These are phyloP conservation scores for Ulmus americana DNA, from an alignment of 331 rosid species.

Conservation along the genomic window DNA sequence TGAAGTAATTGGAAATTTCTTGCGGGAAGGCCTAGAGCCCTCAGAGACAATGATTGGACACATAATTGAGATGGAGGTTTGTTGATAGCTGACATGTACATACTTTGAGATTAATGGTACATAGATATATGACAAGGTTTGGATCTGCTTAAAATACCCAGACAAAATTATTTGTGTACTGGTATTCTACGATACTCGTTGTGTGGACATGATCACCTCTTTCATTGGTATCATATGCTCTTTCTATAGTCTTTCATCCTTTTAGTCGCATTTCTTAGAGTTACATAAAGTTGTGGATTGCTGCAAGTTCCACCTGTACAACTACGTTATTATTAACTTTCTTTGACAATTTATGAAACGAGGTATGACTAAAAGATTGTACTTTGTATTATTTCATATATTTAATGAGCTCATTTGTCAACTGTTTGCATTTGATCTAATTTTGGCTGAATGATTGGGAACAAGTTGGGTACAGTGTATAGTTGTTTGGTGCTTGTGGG, in stretches of 20 bases:
- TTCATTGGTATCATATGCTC: not conserved
- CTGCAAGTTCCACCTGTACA: too few relatives aligned
- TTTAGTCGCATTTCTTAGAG: too few relatives aligned
- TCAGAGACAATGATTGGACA: slow-evolving; percentile 86
- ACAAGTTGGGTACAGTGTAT: not conserved
- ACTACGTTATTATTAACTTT: too few relatives aligned
- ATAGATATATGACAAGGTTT: not conserved
- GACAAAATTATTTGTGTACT: not conserved
- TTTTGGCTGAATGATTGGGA: not conserved
- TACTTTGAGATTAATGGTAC: slow-evolving; percentile 5
- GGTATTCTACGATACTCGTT: not conserved
- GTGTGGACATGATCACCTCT: not conserved
- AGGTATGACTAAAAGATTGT: too few relatives aligned
- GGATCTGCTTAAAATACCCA: not conserved
- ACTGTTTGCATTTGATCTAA: too few relatives aligned
- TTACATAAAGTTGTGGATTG: too few relatives aligned
- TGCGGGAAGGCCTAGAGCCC: slow-evolving; percentile 89
- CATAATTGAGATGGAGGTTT: slow-evolving; percentile 91
- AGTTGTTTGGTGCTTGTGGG: not conserved
- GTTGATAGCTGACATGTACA: slow-evolving; percentile 3
- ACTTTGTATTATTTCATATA: too few relatives aligned
- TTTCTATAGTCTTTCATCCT: too few relatives aligned
- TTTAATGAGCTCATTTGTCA: too few relatives aligned
- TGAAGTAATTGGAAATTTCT: slow-evolving; percentile 76
- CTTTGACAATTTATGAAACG: too few relatives aligned